phyloP scores from a whole-genome alignment of 108 stramenopile species.

The Cyclotella atomus region DNA sequence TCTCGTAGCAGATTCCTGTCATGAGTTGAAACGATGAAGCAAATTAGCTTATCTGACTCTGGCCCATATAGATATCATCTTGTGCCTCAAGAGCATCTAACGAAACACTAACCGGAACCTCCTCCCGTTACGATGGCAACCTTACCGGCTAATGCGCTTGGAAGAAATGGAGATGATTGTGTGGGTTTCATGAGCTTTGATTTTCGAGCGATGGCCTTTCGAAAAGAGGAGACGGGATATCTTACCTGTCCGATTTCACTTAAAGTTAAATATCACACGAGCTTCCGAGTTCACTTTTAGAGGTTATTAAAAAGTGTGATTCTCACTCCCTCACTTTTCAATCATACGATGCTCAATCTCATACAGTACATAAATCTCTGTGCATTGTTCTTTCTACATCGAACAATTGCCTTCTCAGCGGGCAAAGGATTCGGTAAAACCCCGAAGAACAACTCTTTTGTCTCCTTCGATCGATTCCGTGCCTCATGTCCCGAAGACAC shows the following conservation, averaged over 20 bases:
- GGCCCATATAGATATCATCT: neutral
- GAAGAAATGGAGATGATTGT: constrained; percentile 64
- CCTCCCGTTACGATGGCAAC: constrained; percentile 87
- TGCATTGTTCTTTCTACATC: too few relatives aligned
- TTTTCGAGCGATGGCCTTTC: too few relatives aligned
- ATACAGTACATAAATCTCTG: neutral
- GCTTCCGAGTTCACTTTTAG: too few relatives aligned
- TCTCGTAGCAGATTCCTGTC: constrained; percentile 79
- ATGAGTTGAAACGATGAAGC: neutral
- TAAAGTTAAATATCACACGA: too few relatives aligned
- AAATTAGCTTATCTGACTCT: neutral
- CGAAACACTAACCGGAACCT: constrained; percentile 55
- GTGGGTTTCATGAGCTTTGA: neutral
- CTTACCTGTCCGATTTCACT: too few relatives aligned
- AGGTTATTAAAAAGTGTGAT: too few relatives aligned
- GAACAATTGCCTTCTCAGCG: neutral
- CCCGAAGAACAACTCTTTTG: constrained; percentile 9
- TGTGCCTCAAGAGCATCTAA: neutral
- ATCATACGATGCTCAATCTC: too few relatives aligned
- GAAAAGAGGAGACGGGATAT: too few relatives aligned
- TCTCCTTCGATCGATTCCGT: constrained; percentile 64
- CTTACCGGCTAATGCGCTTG: constrained; percentile 71
- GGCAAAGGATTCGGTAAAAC: constrained; percentile 35
- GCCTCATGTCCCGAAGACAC: constrained; percentile 61
- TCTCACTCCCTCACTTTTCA: too few relatives aligned